Conservation (phyloP, 1,284 basidiomycete genomes). For the Apiotrichum porosum region DNA sequence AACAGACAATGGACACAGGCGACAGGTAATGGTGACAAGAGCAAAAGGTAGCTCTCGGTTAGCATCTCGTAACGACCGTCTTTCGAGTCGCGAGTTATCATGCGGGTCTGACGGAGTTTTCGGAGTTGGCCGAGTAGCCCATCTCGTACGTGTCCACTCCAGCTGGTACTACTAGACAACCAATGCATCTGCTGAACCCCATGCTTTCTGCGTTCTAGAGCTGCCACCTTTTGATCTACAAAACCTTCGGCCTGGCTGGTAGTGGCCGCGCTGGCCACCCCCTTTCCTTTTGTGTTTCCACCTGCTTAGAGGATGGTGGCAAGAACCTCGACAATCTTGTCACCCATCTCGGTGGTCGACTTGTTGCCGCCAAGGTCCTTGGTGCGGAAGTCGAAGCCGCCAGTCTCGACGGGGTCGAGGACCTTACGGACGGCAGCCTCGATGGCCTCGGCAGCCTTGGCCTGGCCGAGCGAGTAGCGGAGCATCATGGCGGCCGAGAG, state of each 20-base stretch:
- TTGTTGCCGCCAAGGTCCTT: constrained; percentile 80
- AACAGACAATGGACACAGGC: no score
- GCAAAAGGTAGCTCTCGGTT: no score
- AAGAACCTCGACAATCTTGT: constrained; percentile 73
- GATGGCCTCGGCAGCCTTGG: constrained; percentile 53
- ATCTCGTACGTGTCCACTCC: no score
- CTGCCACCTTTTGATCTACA: constrained; percentile 38
- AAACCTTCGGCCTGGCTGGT: background rate
- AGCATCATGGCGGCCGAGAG: constrained; percentile 91
- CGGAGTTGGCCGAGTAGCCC: no score
- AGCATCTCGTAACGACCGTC: no score
- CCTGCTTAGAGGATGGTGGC: constrained; percentile 57
- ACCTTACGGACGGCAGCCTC: constrained; percentile 85
- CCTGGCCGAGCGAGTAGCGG: constrained; percentile 51
- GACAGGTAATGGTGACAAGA: no score
- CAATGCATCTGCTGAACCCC: background rate
- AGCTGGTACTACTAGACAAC: background rate
- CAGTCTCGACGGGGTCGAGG: constrained; percentile 65
- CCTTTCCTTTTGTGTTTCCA: no score
- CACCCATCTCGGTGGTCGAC: constrained; percentile 73
- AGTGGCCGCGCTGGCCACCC: no score
- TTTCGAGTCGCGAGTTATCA: no score
- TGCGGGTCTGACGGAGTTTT: no score
- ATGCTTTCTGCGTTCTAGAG: background rate
- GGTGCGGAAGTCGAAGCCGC: constrained; percentile 77